Percentiles rank a stretch among this genome's conserved stretches.
These are phyloP conservation scores for Stygiomarasmius scandens DNA, from an alignment of 1,284 basidiomycete genomes.

Conservation along the genomic window DNA sequence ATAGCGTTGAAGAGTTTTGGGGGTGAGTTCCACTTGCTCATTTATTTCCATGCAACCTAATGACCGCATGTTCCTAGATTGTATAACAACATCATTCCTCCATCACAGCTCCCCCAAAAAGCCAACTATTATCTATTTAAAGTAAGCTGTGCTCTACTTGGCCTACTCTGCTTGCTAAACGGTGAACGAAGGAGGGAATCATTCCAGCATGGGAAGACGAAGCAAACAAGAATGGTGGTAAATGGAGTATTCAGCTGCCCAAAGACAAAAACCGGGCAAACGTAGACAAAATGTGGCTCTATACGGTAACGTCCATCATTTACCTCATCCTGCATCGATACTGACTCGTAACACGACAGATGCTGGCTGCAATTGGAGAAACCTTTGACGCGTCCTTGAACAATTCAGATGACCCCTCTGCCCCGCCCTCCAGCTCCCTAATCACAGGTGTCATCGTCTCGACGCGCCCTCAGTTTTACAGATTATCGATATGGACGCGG, in stretches of 20 bases:
- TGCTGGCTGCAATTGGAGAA: slow-evolving; percentile 96
- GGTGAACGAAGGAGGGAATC: slow-evolving; percentile 74
- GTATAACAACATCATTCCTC: slow-evolving; percentile 98
- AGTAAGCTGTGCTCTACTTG: slow-evolving; percentile 37
- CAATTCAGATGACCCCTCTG: slow-evolving; percentile 45
- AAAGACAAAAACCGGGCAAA: slow-evolving; percentile 87
- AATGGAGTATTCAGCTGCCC: slow-evolving; percentile 98
- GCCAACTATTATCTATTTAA: slow-evolving; percentile 99
- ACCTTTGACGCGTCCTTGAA: slow-evolving; percentile 87
- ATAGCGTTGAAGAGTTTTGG: slow-evolving; percentile 98
- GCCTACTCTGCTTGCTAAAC: slow-evolving; percentile 5
- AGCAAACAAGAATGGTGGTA: slow-evolving; percentile 95
- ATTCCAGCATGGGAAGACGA: slow-evolving; percentile 97
- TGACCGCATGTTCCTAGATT: slow-evolving; percentile 50
- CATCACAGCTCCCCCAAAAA: slow-evolving; percentile 92
- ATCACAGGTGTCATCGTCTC: slow-evolving; percentile 97
- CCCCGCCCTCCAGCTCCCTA: slow-evolving; percentile 61
- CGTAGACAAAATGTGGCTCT: slow-evolving; percentile 97
- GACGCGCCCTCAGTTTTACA: slow-evolving; percentile 93
- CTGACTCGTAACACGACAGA: slow-evolving; percentile 49
- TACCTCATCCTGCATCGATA: slow-evolving; percentile 3
- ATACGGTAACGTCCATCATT: slow-evolving; percentile 68
- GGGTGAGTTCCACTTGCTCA: slow-evolving; percentile 57
- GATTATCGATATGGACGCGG: slow-evolving; percentile 96
- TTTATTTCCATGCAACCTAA: slow-evolving; percentile 16